Evolutionary conservation across 2,329 filamentous ascomycete genomes (phyloP), one percentile per base, ranked within the genome.

Genomic region (Coniella lustricola): DNA sequence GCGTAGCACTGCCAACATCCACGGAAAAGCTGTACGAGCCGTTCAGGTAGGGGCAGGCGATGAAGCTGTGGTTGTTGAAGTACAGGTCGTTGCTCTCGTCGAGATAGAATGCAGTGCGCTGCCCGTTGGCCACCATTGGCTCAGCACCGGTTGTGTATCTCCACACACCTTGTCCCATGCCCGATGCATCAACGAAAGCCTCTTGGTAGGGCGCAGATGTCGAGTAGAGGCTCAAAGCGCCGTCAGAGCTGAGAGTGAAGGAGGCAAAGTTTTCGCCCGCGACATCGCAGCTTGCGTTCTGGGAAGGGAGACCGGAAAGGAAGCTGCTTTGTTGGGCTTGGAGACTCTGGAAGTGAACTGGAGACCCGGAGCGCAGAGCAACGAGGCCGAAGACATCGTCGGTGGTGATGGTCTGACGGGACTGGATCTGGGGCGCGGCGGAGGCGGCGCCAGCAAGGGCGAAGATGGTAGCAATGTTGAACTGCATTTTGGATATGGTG

Each of bases 381-480:
- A 77, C 63, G 49, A 79, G 51, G 54, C 66, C 63, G 59, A 82
- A 82, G 46, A 63, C 22, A 20, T 49, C 34, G 35, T 31, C 36
- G 1, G 20, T 25, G 7, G 34, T 34, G 14, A 49, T 44, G 36
- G 46, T 59, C 40, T 64, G 60, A 44, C 57, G 48, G 50, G 58
- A 37, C 39, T 54, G 55, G 33, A 57, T 41, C 44, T 59, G 53
- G 40, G 59, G 55, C 37, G 59, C 61, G 41, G 63, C 59, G 43
- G 64, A 57, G 22, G 62, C 64, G 44, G 61, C 61, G 25, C 62
- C 62, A 46, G 64, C 56, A 41, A 69, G 56, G 52, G 59, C 50
- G 41, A 82, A 84, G 60, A 82, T 63, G 67, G 85, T 78, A 56
- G 85, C 68, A 57, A 85, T 64, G 32, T 81, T 86, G 57, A 57